Percentiles rank a stretch among this genome's conserved stretches.
Conservation (phyloP, 2,329 filamentous ascomycete species). For the Cercospora beticola region DNA sequence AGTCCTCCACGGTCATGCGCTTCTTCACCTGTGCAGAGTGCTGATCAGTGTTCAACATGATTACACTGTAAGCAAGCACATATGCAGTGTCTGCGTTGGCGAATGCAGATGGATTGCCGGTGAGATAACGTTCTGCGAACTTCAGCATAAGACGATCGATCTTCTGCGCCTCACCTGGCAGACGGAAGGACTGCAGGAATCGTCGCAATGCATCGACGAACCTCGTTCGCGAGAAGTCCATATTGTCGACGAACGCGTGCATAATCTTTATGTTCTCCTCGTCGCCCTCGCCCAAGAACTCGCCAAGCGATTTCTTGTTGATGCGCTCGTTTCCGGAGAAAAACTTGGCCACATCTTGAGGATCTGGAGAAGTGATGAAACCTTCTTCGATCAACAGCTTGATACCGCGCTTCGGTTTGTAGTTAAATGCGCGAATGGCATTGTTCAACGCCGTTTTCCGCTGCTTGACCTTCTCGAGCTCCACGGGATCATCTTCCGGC, state of each 20-base stretch:
- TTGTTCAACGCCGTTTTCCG: conserved; percentile 89
- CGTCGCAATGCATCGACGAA: conserved; percentile 90
- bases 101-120: conserved; percentile 93
- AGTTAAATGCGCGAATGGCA: conserved; percentile 90
- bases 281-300: conserved; percentile 92
- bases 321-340: conserved; percentile 77
- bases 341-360: conserved; percentile 82
- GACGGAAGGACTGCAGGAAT: conserved; percentile 90
- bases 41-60: conserved; percentile 92
- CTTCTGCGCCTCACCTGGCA: conserved; percentile 96
- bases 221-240: conserved; percentile 88
- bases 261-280: conserved; percentile 92
- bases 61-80: conserved; percentile 92
- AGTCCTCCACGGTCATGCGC: conserved; percentile 94
- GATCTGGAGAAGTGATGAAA: conserved; percentile 77
- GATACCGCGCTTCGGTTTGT: conserved; percentile 92
- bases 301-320: conserved; percentile 89
- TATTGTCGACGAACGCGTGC: conserved; percentile 94
- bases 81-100: conserved; percentile 98
- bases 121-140: conserved; percentile 93
- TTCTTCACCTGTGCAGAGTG: conserved; percentile 85
- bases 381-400: conserved; percentile 80
- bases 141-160: conserved; percentile 99
- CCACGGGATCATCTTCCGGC: conserved; percentile 82
- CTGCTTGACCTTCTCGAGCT: conserved; percentile 93